These are phyloP conservation scores for Chaetomium sp. DNA, from an alignment of 2,329 filamentous ascomycete species.

Conservation along the genomic window DNA sequence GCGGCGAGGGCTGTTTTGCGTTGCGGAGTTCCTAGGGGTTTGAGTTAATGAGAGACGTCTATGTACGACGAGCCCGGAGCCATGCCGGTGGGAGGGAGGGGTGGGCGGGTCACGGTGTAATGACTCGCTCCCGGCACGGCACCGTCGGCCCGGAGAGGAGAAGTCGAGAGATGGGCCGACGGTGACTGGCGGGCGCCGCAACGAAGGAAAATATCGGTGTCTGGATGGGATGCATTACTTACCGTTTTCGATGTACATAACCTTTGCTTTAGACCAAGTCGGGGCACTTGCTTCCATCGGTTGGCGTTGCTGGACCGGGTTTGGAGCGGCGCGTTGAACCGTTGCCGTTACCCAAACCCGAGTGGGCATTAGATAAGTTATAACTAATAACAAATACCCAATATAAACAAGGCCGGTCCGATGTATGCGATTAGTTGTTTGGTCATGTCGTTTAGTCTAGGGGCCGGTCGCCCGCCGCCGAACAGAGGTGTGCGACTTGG, in stretches of 20 bases:
- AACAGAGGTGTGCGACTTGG: no score
- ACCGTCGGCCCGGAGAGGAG: not conserved
- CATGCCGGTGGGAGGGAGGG: not conserved
- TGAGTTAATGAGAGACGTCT: conserved; percentile 17
- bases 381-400: conserved; percentile 13
- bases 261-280: conserved; percentile 11
- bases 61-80: conserved; percentile 2
- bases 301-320: conserved; percentile 10
- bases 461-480: no score
- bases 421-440: not conserved
- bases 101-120: not conserved
- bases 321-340: conserved; percentile 11
- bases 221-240: conserved; percentile 11
- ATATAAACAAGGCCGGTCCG: conserved; percentile 3
- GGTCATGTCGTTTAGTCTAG: no score
- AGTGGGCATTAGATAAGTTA: conserved; percentile 12
- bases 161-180: not conserved
- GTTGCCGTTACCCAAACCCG: conserved; percentile 1
- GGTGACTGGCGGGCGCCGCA: not conserved
- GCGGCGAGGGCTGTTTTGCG: conserved; percentile 4
- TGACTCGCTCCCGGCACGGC: not conserved
- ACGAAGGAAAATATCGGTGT: not conserved
- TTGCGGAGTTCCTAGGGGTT: conserved; percentile 7
- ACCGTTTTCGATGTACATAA: conserved; percentile 3
- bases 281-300: conserved; percentile 13